Conservation (phyloP, 1,284 basidiomycete species). For the Sanghuangporus baumii region DNA sequence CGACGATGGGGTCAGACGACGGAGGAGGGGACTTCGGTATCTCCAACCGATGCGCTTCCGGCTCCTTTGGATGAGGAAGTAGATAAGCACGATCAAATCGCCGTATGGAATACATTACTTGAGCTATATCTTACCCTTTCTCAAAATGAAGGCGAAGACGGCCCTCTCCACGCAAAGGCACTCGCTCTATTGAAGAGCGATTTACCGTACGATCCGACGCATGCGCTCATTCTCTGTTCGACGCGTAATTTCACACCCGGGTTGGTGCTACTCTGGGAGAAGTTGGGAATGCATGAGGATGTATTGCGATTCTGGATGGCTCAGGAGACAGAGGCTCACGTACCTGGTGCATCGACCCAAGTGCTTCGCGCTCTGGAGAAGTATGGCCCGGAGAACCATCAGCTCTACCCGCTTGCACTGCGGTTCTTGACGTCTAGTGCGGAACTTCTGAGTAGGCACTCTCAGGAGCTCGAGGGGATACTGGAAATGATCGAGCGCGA, state of each 20-base stretch:
- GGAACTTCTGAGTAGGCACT: constrained; percentile 63
- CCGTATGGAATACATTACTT: constrained; percentile 94
- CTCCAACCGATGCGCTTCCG: constrained; percentile 20
- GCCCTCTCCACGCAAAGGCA: constrained; percentile 47
- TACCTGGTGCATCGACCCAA: constrained; percentile 48
- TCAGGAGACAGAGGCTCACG: constrained; percentile 37
- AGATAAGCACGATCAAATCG: constrained; percentile 70
- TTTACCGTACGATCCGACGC: constrained; percentile 84
- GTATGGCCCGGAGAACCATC: constrained; percentile 69
- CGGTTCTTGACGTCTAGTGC: constrained; percentile 83
- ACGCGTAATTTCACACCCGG: constrained; percentile 79
- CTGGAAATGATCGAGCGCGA: constrained; percentile 75
- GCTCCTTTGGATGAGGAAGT: constrained; percentile 41
- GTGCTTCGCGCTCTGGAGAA: constrained; percentile 68
- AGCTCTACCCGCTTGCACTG: constrained; percentile 87
- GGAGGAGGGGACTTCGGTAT: constrained; percentile 28
- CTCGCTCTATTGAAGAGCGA: constrained; percentile 55
- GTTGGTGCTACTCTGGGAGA: constrained; percentile 88
- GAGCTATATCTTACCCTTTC: constrained; percentile 82
- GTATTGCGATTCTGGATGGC: constrained; percentile 91
- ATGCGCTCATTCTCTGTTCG: constrained; percentile 91
- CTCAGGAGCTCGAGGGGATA: constrained; percentile 63
- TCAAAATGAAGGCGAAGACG: constrained; percentile 19
- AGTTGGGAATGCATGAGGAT: constrained; percentile 94
- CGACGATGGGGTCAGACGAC: constrained; percentile 80